Conservation (phyloP, 2,329 filamentous ascomycete species). For the Phialemonium atrogriseum region DNA sequence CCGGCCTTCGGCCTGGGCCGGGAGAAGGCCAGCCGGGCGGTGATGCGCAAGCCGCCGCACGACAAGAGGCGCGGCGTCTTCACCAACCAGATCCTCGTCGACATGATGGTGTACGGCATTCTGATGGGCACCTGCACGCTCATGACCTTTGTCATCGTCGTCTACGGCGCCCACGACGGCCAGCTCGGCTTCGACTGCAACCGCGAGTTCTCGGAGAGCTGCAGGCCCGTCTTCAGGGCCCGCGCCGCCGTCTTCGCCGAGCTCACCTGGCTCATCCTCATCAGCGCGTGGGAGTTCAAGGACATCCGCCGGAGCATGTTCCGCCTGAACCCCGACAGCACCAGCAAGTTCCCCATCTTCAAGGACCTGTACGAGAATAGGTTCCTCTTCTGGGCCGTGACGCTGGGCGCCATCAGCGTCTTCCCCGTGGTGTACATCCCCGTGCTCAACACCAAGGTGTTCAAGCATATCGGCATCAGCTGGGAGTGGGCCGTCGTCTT, state of each 20-base stretch:
- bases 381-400: constrained; percentile 62
- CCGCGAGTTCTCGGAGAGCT: constrained; percentile 44
- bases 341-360: constrained; percentile 44
- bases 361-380: constrained; percentile 60
- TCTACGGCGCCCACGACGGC: constrained; percentile 47
- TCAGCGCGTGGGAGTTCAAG: constrained; percentile 74
- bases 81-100: constrained; percentile 66
- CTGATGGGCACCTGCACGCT: constrained; percentile 67
- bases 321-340: constrained; percentile 48
- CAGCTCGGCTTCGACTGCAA: constrained; percentile 57
- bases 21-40: constrained; percentile 64
- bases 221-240: constrained; percentile 57
- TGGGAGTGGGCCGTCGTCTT: constrained; percentile 72
- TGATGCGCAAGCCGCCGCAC: constrained; percentile 75
- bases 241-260: constrained; percentile 66
- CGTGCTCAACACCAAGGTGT: constrained; percentile 58
- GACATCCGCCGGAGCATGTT: constrained; percentile 65
- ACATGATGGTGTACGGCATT: constrained; percentile 72
- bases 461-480: constrained; percentile 61
- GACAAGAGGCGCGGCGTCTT: constrained; percentile 62
- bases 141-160: constrained; percentile 56
- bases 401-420: constrained; percentile 51
- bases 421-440: constrained; percentile 68
- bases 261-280: constrained; percentile 64
- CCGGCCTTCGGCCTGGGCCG: constrained; percentile 84